A percentile compares a stretch with the other conserved stretches of the same genome.
phyloP scores from a whole-genome alignment of 225 moss, liverwort and hornwort species.

The Takakia lepidozioides region DNA sequence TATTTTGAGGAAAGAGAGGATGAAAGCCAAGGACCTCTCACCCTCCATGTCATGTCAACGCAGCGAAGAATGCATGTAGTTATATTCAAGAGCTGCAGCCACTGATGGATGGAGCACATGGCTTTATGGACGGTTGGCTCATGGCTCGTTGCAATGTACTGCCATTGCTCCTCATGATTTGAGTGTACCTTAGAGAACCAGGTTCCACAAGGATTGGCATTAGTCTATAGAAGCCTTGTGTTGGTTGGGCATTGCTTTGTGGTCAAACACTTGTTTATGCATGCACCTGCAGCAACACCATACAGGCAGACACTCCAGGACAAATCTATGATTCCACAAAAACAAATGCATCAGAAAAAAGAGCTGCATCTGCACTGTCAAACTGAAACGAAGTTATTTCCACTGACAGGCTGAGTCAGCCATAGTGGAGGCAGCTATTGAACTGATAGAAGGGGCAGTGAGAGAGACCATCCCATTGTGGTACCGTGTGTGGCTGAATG shows the following conservation, averaged over 20 bases:
- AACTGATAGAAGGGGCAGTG: constrained; percentile 25
- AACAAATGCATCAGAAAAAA: too few relatives aligned
- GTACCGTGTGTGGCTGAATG: constrained; percentile 39
- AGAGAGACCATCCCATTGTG: constrained; percentile 45
- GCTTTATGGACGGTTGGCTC: constrained; percentile 36
- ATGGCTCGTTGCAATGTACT: constrained; percentile 29
- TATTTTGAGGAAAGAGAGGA: too few relatives aligned
- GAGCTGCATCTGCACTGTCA: too few relatives aligned
- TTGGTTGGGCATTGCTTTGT: background rate
- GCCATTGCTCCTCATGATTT: background rate
- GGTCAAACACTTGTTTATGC: too few relatives aligned
- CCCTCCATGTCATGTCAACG: background rate
- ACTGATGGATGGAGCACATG: constrained; percentile 45
- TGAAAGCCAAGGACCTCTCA: background rate
- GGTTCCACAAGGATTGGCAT: too few relatives aligned
- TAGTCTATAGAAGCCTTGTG: background rate
- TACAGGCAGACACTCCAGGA: too few relatives aligned
- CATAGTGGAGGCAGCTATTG: constrained; percentile 29
- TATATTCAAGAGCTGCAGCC: constrained; percentile 70
- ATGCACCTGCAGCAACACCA: too few relatives aligned
- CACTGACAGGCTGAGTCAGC: constrained; percentile 32
- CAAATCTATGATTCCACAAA: too few relatives aligned
- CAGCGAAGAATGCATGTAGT: constrained; percentile 72
- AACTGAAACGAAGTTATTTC: too few relatives aligned
- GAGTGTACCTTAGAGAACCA: too few relatives aligned